Evolutionary conservation across 768 basidiomycete genomes (phyloP), one percentile per base, ranked within the genome.

Genomic region (Serendipita vermifera): DNA sequence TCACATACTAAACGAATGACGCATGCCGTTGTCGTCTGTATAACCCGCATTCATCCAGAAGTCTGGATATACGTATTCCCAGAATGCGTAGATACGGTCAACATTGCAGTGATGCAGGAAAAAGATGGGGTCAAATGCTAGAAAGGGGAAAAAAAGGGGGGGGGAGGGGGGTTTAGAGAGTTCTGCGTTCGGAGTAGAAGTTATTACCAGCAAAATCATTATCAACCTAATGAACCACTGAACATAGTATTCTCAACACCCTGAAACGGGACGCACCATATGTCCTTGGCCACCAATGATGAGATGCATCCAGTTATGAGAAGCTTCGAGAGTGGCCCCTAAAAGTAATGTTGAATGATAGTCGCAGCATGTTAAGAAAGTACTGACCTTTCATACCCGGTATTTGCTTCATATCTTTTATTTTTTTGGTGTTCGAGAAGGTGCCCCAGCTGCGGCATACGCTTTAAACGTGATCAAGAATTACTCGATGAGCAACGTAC

Each of bases 11-110:
- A 63, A 67, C 66, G 64, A 66, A 26, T 54, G 51, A 7, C 61
- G 57, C 38, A 56, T 39, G 14, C 31, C 31, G 5, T 54, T 59
- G 6, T 61, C 57, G 4, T 61, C 3, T 0, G 17, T 57, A 38
- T 63, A 67, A 15, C 67, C 67, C 3, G 41, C 20, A 15, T 54
- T 59, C 67, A 67, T 66, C 66, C 67, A 68, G 33, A 66, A 64
- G 3, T 63, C 56, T 1, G 57, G 46, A 55, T 67, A 67, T 51
- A 60, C 64, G 63, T 67, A 67, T 17, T 67, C 66, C 66, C 66
- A 67, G 53, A 67, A 48, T 6, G 66, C 66, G 27, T 54, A 54
- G n/a, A 54, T 54, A 9, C 51, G 36, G 36, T 38, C 36, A 17
- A 38, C 36, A 17, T 38, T 38, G 36, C 36, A 38, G 36, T 38